phyloP scores from a whole-genome alignment of 208 protist species.

The Balamuthia mandrillaris region DNA sequence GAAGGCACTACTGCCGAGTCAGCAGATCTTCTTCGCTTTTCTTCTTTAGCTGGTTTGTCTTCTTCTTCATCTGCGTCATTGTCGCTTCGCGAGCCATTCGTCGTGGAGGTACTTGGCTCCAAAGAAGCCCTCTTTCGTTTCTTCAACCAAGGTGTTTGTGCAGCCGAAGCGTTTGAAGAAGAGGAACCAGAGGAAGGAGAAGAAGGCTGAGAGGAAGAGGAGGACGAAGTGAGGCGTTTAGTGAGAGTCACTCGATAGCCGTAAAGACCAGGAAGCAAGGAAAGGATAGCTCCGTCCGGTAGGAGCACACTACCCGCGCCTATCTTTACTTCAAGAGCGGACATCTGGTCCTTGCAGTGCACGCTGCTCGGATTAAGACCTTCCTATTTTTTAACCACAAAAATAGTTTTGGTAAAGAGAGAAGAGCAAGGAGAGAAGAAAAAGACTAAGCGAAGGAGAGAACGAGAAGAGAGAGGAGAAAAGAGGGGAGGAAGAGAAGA shows the following conservation, averaged over 20 bases:
- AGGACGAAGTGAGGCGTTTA: too few species aligned
- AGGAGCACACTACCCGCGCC: background rate
- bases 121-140: background rate
- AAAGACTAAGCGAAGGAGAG: background rate
- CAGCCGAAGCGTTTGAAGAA: background rate
- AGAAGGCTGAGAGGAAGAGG: too few species aligned
- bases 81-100: background rate
- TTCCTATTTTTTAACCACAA: background rate
- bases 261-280: conserved; percentile 26
- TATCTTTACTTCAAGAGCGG: background rate
- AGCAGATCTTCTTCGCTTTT: too few species aligned
- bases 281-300: conserved; percentile 10
- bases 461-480: background rate
- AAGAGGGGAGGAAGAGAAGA: background rate
- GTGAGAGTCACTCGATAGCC: background rate
- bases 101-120: background rate
- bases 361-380: conserved; percentile 28
- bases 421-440: background rate
- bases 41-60: too few species aligned
- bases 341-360: background rate
- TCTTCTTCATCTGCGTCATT: background rate
- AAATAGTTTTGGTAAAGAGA: background rate
- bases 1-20: too few species aligned
- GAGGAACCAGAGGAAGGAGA: too few species aligned
- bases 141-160: background rate